Evolutionary conservation across 495 filamentous ascomycete species (phyloP).

Genomic region (Astrothelium subdiscretum): DNA sequence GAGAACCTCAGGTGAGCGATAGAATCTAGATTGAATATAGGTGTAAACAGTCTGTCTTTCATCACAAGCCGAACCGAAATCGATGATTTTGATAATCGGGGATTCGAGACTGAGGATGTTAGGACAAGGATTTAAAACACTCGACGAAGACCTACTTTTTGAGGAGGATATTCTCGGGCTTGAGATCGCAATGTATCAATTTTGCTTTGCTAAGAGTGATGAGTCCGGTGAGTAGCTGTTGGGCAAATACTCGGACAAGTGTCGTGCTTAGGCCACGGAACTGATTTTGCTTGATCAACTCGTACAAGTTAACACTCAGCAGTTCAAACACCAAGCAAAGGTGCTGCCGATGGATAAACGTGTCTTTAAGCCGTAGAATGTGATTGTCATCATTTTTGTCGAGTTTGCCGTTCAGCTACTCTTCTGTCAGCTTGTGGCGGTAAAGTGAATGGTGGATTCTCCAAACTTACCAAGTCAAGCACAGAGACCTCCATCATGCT

Average conservation of each 20-base stretch:
- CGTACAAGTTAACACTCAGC: slow-evolving; percentile 94
- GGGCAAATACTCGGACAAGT: slow-evolving; percentile 93
- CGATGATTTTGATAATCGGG: slow-evolving; percentile 99
- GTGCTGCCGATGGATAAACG: slow-evolving; percentile 97
- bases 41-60: slow-evolving; percentile 98
- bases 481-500: slow-evolving; percentile 99
- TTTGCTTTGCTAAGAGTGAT: slow-evolving; percentile 92
- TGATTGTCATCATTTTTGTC: slow-evolving; percentile 99
- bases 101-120: slow-evolving; percentile 62
- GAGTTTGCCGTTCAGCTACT: slow-evolving; percentile 87
- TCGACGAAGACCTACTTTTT: slow-evolving; percentile 58
- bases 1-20: slow-evolving; percentile 91
- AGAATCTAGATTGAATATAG: slow-evolving; percentile 98
- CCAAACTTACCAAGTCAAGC: slow-evolving; percentile 66
- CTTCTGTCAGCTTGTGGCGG: not conserved
- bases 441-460: not conserved
- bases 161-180: slow-evolving; percentile 94
- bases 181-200: slow-evolving; percentile 96
- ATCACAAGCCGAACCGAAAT: slow-evolving; percentile 98
- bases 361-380: slow-evolving; percentile 89
- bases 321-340: slow-evolving; percentile 96
- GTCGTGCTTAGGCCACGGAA: slow-evolving; percentile 97
- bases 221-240: slow-evolving; percentile 87
- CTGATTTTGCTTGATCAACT: slow-evolving; percentile 99
- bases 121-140: not conserved